Evolutionary conservation across 2,329 filamentous ascomycete species (phyloP), one percentile per base, ranked within the genome.

Genomic region (Talaromyces sp.): DNA sequence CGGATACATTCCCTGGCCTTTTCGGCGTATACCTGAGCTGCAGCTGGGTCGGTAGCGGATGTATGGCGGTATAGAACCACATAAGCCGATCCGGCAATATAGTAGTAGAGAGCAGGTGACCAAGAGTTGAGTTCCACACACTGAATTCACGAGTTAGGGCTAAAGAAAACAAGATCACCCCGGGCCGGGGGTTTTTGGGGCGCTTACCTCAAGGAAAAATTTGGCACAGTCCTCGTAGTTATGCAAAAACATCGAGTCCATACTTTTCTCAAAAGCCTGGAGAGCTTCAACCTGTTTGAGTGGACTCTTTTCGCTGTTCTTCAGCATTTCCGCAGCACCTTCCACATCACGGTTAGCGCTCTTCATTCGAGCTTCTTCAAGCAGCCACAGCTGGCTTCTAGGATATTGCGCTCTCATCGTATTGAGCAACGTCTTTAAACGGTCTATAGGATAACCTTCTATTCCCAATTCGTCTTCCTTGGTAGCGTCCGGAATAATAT

Each of bases 221-320:
- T 87, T 81, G 2, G 89, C 84, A 73, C 89, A 91, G 3, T 86
- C 79, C 7, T 83, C 73, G 77, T 93, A 97, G 62, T 87, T 81
- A 70, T 95, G 89, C 17, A 87, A 75, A 66, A 89, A 92, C 84
- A 97, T 88, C 61, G 84, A 81, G 66, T 88, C 84, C 63, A 97
- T 74, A 45, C 87, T 87, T 64, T 88, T 84, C 73, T 97, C 93
- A 69, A 97, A 99, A 67, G 86, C 85, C 67, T 88, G 88, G 59
- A 97, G 79, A 0, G 90, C 91, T 50, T 90, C 85, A 36, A 97
- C 86, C 75, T 97, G 94, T 70, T 91, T 91, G 78, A 97, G 89
- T 59, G 87, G 86, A 54, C 86, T 88, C 64, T 84, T 78, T 33
- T 79, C 77, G 28, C 83, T 83, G 0, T 77, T 76, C 7, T 75